Evolutionary conservation across 1,284 basidiomycete species (phyloP), one percentile per base, ranked within the genome.

Genomic region (Sporisorium scitamineum): DNA sequence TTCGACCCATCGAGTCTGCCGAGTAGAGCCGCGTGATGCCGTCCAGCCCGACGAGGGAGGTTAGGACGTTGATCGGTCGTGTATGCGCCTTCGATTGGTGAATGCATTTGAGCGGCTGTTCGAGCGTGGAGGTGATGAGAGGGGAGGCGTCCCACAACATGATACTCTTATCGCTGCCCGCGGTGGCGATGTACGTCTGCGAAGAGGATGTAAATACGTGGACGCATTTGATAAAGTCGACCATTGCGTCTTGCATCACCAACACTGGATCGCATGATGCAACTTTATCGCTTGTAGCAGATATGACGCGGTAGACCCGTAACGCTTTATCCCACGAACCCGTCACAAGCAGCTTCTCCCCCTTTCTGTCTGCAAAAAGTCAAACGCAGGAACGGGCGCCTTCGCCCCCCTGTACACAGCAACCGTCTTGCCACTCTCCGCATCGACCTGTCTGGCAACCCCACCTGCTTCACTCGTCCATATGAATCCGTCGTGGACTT

Each of bases 151-250:
- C 61, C 51, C 32, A 78, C 6, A 72, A 20, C 53, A 65, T 66
- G 16, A 79, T 59, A 22, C 50, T 54, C 31, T 71, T 72, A 47
- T 79, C 78, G 24, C 68, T 70, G 20, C 78, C 78, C 7, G 63
- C 78, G 3, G 57, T 56, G 0, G 76, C 64, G 22, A 74, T 48
- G 39, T 74, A 63, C 8, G 56, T 62, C 0, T 37, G 34, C 2
- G n/a, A 22, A 0, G 26, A 3, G 3, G 59, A 54, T 11, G 7
- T 24, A 22, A 79, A 72, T 5, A 59, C 27, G 45, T 69, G 68
- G 0, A 79, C 48, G 29, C 52, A 41, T 48, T 79, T 79, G 70
- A 79, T 70, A 53, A 79, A 79, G 54, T 79, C 78, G 1, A 27
- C 29, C 57, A 65, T 70, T 14, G 78, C 78, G 2, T 54, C 47